Conservation (phyloP, 768 basidiomycete genomes). For the Lactarius akahatsu region DNA sequence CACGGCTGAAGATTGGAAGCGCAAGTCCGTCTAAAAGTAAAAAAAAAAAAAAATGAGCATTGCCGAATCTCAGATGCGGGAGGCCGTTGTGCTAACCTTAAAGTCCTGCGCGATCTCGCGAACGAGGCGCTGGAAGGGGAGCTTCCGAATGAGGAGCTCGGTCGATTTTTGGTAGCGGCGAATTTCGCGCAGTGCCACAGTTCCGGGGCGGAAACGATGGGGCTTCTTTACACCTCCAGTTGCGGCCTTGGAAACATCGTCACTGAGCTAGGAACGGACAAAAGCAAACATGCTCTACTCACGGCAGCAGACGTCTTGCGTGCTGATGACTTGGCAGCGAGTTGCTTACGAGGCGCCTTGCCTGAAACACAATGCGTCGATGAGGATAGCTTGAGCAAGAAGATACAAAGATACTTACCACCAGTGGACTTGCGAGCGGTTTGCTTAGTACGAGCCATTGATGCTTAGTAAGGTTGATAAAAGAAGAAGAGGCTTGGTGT, state of each 20-base stretch:
- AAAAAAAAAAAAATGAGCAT: not conserved
- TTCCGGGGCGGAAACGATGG: constrained; percentile 42
- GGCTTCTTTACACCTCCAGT: constrained; percentile 70
- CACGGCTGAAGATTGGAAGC: constrained; percentile 66
- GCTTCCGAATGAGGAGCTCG: constrained; percentile 46
- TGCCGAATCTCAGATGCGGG: not conserved
- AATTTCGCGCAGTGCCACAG: constrained; percentile 41
- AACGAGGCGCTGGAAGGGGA: constrained; percentile 66
- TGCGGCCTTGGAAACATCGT: constrained; percentile 33
- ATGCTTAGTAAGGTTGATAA: constrained; percentile 9
- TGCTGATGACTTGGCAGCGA: constrained; percentile 61
- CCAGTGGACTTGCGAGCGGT: constrained; percentile 77
- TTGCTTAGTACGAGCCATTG: constrained; percentile 76
- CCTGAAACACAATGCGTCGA: constrained; percentile 33
- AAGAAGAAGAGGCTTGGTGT: not conserved
- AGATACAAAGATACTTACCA: constrained; percentile 42
- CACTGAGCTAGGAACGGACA: not conserved
- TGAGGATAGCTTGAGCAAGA: not conserved
- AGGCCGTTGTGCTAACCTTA: constrained; percentile 41
- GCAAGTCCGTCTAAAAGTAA: constrained; percentile 46
- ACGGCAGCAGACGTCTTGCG: constrained; percentile 56
- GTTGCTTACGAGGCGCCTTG: constrained; percentile 70
- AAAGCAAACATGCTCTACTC: not conserved
- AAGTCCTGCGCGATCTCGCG: constrained; percentile 67
- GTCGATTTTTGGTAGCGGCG: constrained; percentile 44